phyloP scores from a whole-genome alignment of 257 asterid species.

The Capsicum chinense region DNA sequence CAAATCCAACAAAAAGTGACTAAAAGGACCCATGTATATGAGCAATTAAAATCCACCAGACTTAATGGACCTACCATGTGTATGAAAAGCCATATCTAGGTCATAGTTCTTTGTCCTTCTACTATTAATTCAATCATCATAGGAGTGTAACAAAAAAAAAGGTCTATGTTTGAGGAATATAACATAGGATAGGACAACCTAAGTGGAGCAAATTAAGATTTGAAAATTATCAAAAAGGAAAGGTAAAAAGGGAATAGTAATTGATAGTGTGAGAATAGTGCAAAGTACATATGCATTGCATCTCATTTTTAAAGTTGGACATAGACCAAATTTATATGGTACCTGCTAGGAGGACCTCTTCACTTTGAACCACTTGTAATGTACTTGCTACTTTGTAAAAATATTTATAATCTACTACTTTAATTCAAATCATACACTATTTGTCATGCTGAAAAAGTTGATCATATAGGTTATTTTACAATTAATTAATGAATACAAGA shows the following conservation, averaged over 20 bases:
- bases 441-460: slow-evolving; percentile 19
- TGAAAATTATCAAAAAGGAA: background rate
- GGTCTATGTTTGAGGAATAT: slow-evolving; percentile 28
- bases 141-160: background rate
- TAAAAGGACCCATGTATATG: slow-evolving; percentile 22
- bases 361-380: slow-evolving; percentile 24
- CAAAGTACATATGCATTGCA: slow-evolving; percentile 28
- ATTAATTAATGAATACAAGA: background rate
- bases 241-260: slow-evolving; percentile 7
- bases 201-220: slow-evolving; percentile 25
- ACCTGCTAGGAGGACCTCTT: slow-evolving; percentile 6
- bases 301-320: background rate
- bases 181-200: slow-evolving; percentile 35
- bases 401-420: background rate
- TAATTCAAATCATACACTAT: slow-evolving; percentile 15
- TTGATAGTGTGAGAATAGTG: slow-evolving; percentile 13
- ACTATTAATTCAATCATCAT: background rate
- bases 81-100: slow-evolving; percentile 21
- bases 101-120: slow-evolving; percentile 16
- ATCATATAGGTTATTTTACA: background rate
- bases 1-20: slow-evolving; percentile 31
- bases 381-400: background rate
- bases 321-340: background rate
- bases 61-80: slow-evolving; percentile 45
- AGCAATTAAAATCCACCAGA: slow-evolving; percentile 26